A percentile compares a stretch with the other conserved stretches of the same genome.
Evolutionary conservation across 768 basidiomycete species (phyloP).

Genomic region (Leccinellum luteum): DNA sequence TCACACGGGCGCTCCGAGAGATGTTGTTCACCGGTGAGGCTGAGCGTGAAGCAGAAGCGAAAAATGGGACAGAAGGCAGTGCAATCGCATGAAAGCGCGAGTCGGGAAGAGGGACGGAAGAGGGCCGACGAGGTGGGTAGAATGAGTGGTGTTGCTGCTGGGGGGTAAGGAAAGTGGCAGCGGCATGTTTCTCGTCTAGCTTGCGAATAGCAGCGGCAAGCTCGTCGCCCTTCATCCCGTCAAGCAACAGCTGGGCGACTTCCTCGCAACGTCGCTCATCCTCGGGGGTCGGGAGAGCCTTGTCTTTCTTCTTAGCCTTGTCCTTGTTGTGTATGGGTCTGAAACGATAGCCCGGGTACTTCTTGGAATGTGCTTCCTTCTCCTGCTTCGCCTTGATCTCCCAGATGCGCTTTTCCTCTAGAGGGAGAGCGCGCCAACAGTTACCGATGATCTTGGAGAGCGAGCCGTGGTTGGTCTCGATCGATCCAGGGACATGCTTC

Average conservation of each 20-base stretch:
- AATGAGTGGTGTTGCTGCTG: slow-evolving; percentile 11
- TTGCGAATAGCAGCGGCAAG: slow-evolving; percentile 58
- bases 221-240: slow-evolving; percentile 69
- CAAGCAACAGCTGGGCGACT: slow-evolving; percentile 60
- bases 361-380: slow-evolving; percentile 67
- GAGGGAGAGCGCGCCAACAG: slow-evolving; percentile 66
- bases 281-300: slow-evolving; percentile 13
- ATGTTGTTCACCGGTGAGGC: slow-evolving; percentile 45
- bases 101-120: slow-evolving; percentile 60
- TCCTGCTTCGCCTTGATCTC: slow-evolving; percentile 69
- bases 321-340: slow-evolving; percentile 45
- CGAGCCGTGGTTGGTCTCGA: slow-evolving; percentile 49
- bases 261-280: slow-evolving; percentile 42
- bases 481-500: slow-evolving; percentile 49
- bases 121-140: slow-evolving; percentile 52
- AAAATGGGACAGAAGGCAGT: slow-evolving; percentile 43
- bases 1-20: slow-evolving; percentile 40
- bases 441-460: slow-evolving; percentile 51
- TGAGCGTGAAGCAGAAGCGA: slow-evolving; percentile 39
- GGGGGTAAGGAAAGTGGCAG: neutral
- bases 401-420: slow-evolving; percentile 71
- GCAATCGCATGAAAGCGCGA: slow-evolving; percentile 38
- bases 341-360: slow-evolving; percentile 64
- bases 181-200: slow-evolving; percentile 38
- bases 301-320: slow-evolving; percentile 42